Percentiles rank a stretch among this genome's conserved stretches.
Evolutionary conservation across 768 basidiomycete genomes (phyloP).

Genomic region (Psilocybe cyanescens): DNA sequence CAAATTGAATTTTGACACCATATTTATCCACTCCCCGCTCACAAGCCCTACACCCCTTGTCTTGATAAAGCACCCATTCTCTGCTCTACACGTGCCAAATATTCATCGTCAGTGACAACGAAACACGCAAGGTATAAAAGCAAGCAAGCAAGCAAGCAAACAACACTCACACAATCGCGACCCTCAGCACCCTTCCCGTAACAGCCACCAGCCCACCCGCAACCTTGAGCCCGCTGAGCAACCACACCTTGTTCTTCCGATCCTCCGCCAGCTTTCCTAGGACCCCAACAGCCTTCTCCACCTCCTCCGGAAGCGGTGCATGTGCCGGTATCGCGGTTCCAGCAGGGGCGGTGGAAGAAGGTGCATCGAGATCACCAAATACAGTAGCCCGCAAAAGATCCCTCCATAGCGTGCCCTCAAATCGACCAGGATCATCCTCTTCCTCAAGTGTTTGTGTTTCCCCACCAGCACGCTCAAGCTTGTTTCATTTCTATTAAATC

Average conservation of each 20-base stretch:
- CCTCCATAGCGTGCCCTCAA: conserved; percentile 83
- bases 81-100: conserved; percentile 52
- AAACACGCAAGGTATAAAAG: not conserved
- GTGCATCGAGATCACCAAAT: conserved; percentile 13
- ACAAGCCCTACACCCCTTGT: conserved; percentile 35
- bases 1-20: conserved; percentile 78
- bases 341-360: not conserved
- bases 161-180: conserved; percentile 74
- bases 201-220: conserved; percentile 67
- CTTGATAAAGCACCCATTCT: conserved; percentile 88
- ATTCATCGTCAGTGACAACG: not conserved
- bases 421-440: conserved; percentile 74
- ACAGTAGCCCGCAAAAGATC: conserved; percentile 54
- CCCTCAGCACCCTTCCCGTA: conserved; percentile 57
- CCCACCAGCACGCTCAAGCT: conserved; percentile 52
- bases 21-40: conserved; percentile 68
- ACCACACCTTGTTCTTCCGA: conserved; percentile 76
- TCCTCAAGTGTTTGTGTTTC: conserved; percentile 65
- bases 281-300: conserved; percentile 45
- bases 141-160: conserved; percentile 1
- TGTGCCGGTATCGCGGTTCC: conserved; percentile 2
- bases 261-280: conserved; percentile 68
- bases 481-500: too few relatives aligned
- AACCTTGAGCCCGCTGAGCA: conserved; percentile 75
- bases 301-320: conserved; percentile 20